Evolutionary conservation across 2,329 filamentous ascomycete species (phyloP).

Genomic region (Xylariaceae sp.): DNA sequence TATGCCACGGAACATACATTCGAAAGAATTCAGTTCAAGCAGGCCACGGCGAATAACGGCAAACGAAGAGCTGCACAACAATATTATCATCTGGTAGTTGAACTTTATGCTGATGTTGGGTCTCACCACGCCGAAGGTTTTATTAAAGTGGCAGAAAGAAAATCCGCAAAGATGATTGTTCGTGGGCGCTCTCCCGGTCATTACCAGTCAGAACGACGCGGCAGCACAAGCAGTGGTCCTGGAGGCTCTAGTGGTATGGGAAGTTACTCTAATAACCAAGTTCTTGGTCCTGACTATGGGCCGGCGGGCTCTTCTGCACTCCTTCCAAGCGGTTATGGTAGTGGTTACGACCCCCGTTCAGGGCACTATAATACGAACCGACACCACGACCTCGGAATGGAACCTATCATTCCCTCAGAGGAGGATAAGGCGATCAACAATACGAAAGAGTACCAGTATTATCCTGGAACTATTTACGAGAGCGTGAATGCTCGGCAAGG

Average conservation of each 20-base stretch:
- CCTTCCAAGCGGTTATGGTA: slow-evolving; percentile 36
- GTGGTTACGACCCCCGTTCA: slow-evolving; percentile 38
- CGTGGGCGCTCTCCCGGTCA: slow-evolving; percentile 78
- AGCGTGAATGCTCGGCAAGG: slow-evolving; percentile 39
- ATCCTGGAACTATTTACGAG: slow-evolving; percentile 49
- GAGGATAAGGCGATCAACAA: slow-evolving; percentile 48
- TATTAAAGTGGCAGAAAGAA: slow-evolving; percentile 66
- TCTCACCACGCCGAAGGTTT: slow-evolving; percentile 49
- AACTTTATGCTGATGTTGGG: slow-evolving; percentile 70
- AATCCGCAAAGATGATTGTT: slow-evolving; percentile 82
- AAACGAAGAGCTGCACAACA: slow-evolving; percentile 87
- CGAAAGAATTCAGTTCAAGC: slow-evolving; percentile 91
- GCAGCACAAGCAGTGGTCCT: slow-evolving; percentile 65
- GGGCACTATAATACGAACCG: slow-evolving; percentile 40
- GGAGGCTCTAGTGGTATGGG: slow-evolving; percentile 61
- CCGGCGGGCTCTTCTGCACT: slow-evolving; percentile 36
- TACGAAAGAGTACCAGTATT: slow-evolving; percentile 53
- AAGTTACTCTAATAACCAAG: slow-evolving; percentile 38
- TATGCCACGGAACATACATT: slow-evolving; percentile 60
- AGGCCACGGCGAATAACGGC: slow-evolving; percentile 89
- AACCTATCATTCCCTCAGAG: slow-evolving; percentile 49
- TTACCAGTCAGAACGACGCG: slow-evolving; percentile 67
- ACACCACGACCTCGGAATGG: slow-evolving; percentile 48
- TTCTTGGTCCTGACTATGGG: slow-evolving; percentile 39
- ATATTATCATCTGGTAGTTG: slow-evolving; percentile 86